phyloP scores from a whole-genome alignment of 768 basidiomycete species.

The Pleurotus ostreatus region DNA sequence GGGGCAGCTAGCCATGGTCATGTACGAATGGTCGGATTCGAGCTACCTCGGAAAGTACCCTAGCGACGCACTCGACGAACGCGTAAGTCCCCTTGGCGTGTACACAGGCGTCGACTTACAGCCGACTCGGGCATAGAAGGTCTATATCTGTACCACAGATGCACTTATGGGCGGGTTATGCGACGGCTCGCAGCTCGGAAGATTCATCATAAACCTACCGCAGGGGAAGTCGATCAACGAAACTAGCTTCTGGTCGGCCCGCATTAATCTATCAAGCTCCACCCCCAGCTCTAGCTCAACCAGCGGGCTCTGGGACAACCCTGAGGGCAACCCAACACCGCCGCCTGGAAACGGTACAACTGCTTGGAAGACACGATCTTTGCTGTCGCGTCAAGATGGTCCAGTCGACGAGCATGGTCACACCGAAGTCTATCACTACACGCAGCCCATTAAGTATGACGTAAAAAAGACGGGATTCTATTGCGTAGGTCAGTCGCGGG shows the following conservation, averaged over 20 bases:
- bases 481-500: slow-evolving; percentile 77
- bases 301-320: slow-evolving; percentile 53
- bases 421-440: slow-evolving; percentile 47
- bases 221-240: slow-evolving; percentile 54
- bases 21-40: slow-evolving; percentile 94
- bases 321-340: slow-evolving; percentile 54
- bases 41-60: slow-evolving; percentile 75
- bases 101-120: too few species aligned
- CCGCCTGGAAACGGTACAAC: slow-evolving; percentile 43
- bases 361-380: slow-evolving; percentile 27
- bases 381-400: slow-evolving; percentile 29
- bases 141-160: slow-evolving; percentile 88
- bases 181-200: slow-evolving; percentile 65
- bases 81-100: too few species aligned
- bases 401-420: slow-evolving; percentile 34
- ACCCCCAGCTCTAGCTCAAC: slow-evolving; percentile 14
- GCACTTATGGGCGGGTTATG: slow-evolving; percentile 75
- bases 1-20: slow-evolving; percentile 89
- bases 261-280: slow-evolving; percentile 51
- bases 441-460: slow-evolving; percentile 73
- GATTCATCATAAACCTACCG: slow-evolving; percentile 82
- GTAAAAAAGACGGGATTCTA: slow-evolving; percentile 92
- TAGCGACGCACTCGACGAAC: slow-evolving; percentile 10
- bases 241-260: slow-evolving; percentile 87
- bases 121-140: slow-evolving; percentile 50